These are phyloP conservation scores for Pichia thaimueangensis DNA, from an alignment of 805 yeast species.

Conservation along the genomic window DNA sequence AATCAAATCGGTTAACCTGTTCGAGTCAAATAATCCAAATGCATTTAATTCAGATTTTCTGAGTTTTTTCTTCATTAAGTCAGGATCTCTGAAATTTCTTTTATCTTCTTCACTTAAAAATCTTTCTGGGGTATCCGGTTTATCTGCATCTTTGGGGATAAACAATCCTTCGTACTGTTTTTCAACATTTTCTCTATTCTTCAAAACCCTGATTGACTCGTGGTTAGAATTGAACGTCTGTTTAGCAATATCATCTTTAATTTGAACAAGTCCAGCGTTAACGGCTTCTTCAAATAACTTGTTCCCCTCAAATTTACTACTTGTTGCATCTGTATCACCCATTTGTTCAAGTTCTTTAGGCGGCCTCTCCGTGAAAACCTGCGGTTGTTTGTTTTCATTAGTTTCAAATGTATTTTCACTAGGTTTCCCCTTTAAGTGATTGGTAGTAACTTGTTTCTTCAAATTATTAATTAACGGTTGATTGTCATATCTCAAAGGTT, in stretches of 20 bases:
- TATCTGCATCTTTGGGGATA: constrained; percentile 13
- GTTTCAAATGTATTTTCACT: not conserved
- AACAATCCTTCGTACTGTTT: constrained; percentile 16
- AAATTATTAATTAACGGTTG: constrained; percentile 1
- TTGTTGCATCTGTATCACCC: constrained; percentile 6
- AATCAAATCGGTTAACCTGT: constrained; percentile 18
- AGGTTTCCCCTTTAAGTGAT: constrained; percentile 4
- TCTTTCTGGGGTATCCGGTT: constrained; percentile 18
- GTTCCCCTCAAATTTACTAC: constrained; percentile 11
- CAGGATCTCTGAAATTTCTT: constrained; percentile 8
- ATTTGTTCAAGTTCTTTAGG: constrained; percentile 11
- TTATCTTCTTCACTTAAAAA: constrained; percentile 15
- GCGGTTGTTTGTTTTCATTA: not conserved
- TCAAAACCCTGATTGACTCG: constrained; percentile 20
- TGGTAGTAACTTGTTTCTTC: constrained; percentile 12
- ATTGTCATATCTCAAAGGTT: constrained; percentile 1
- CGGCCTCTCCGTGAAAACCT: constrained; percentile 18
- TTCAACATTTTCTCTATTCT: constrained; percentile 21
- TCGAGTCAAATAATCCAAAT: constrained; percentile 16
- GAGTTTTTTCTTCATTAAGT: constrained; percentile 3
- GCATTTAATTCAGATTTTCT: constrained; percentile 10
- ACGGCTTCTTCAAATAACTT: constrained; percentile 20
- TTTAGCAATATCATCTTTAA: constrained; percentile 12
- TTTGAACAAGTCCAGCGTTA: constrained; percentile 20
- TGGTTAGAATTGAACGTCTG: constrained; percentile 15